Percentiles rank a stretch among this genome's conserved stretches.
phyloP scores from a whole-genome alignment of 352 stramenopile species.

The Globisporangium emineosum region DNA sequence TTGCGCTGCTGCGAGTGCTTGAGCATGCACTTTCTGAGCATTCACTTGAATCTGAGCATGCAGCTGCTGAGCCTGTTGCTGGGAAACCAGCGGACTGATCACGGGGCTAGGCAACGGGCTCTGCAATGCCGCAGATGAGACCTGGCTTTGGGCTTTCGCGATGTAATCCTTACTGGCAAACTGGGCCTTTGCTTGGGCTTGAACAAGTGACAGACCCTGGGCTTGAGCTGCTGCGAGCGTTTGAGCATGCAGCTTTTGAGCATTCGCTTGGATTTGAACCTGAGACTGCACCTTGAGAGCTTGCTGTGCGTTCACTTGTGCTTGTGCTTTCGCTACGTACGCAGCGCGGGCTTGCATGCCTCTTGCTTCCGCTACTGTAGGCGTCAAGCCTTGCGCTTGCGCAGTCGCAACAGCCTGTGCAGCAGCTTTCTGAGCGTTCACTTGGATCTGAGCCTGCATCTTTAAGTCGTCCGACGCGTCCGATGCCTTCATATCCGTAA shows the following conservation, averaged over 20 bases:
- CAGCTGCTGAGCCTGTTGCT: conserved; percentile 84
- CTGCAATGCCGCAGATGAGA: conserved; percentile 61
- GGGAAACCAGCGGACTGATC: conserved; percentile 55
- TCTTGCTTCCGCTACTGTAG: conserved; percentile 63
- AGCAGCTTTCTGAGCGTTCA: conserved; percentile 82
- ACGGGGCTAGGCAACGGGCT: conserved; percentile 43
- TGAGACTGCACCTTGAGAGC: conserved; percentile 83
- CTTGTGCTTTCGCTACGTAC: conserved; percentile 82
- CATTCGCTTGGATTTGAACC: conserved; percentile 88
- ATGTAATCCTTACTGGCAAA: conserved; percentile 90
- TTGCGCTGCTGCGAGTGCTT: conserved; percentile 84
- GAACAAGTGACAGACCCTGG: conserved; percentile 80
- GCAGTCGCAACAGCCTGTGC: conserved; percentile 74
- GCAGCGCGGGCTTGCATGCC: conserved; percentile 81
- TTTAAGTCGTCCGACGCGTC: conserved; percentile 66
- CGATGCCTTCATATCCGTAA: conserved; percentile 33
- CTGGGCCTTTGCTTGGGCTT: conserved; percentile 84
- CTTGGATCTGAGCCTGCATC: conserved; percentile 82
- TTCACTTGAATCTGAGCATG: conserved; percentile 89
- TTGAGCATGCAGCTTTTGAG: conserved; percentile 85
- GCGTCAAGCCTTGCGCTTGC: conserved; percentile 74
- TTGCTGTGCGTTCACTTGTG: conserved; percentile 82
- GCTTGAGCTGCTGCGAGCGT: conserved; percentile 80
- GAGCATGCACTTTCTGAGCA: conserved; percentile 85
- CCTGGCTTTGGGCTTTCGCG: conserved; percentile 80